These are phyloP conservation scores for Dactylellina sp. DNA, from an alignment of 2,329 filamentous ascomycete species.

Conservation along the genomic window DNA sequence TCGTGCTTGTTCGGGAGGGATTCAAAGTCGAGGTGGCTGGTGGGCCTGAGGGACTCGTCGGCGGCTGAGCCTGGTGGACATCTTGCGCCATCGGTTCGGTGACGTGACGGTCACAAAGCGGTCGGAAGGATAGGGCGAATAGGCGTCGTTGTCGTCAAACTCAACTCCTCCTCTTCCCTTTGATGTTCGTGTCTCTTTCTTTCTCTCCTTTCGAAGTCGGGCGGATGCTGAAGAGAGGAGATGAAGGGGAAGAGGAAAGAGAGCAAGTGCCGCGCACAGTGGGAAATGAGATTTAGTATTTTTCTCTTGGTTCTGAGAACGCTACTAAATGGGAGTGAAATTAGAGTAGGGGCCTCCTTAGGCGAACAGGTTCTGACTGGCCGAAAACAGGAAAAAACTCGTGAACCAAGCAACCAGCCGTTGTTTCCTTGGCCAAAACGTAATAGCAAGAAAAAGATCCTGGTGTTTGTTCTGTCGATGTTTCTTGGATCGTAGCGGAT, in stretches of 20 bases:
- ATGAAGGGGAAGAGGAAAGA: slow-evolving; percentile 40
- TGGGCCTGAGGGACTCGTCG: slow-evolving; percentile 36
- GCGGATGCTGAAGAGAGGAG: slow-evolving; percentile 37
- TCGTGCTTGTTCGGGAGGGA: slow-evolving; percentile 17
- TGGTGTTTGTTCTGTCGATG: background rate
- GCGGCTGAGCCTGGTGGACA: slow-evolving; percentile 47
- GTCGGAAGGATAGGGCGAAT: slow-evolving; percentile 25
- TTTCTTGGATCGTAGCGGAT: background rate
- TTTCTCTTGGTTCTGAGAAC: slow-evolving; percentile 25
- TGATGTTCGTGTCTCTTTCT: slow-evolving; percentile 5
- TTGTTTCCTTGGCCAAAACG: slow-evolving; percentile 21
- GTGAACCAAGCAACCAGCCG: slow-evolving; percentile 11
- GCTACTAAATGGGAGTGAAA: slow-evolving; percentile 40
- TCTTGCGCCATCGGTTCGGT: slow-evolving; percentile 53
- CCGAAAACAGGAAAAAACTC: slow-evolving; percentile 33
- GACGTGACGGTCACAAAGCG: slow-evolving; percentile 16
- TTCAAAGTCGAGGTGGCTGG: slow-evolving; percentile 39
- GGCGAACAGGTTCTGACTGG: slow-evolving; percentile 15
- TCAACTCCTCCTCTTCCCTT: slow-evolving; percentile 22
- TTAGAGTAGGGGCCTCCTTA: slow-evolving; percentile 46
- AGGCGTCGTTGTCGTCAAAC: slow-evolving; percentile 7
- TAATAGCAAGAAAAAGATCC: background rate
- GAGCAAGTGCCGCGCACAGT: slow-evolving; percentile 2
- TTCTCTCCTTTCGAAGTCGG: slow-evolving; percentile 51
- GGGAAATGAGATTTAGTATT: slow-evolving; percentile 53